These are phyloP conservation scores for Oryza longistaminata DNA, from an alignment of 176 grass and related monocot genomes.

Conservation along the genomic window DNA sequence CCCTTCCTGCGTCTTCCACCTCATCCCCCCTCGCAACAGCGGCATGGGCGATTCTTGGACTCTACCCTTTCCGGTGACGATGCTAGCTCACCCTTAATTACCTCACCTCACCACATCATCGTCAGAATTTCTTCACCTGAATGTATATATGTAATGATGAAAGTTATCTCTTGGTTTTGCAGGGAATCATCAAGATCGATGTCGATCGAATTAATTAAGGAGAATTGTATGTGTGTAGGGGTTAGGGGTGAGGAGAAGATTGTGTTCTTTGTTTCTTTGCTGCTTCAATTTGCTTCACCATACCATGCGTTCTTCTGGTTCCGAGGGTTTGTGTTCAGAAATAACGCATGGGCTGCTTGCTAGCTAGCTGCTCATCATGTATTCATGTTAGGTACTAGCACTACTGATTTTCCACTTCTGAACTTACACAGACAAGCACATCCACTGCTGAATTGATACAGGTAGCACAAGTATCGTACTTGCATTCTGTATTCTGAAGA, in stretches of 20 bases:
- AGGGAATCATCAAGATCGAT: neutral
- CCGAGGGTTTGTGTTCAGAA: conserved; percentile 18
- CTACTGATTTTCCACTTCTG: neutral
- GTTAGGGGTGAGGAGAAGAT: neutral
- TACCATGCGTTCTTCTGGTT: neutral
- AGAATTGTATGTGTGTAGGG: neutral
- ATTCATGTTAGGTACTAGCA: neutral
- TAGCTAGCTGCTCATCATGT: neutral
- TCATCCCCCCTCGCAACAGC: neutral
- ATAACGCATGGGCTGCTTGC: neutral
- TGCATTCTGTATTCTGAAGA: neutral
- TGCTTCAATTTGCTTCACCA: neutral
- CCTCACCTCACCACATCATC: neutral
- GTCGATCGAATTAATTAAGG: neutral
- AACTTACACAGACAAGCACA: neutral
- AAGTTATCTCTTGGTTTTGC: neutral
- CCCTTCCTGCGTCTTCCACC: conserved; percentile 26
- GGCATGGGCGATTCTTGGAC: conserved; percentile 38
- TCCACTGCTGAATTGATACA: too few species aligned
- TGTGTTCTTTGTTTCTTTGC: neutral
- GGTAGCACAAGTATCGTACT: too few species aligned
- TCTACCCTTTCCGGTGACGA: neutral
- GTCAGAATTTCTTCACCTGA: too few species aligned
- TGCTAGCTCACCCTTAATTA: neutral
- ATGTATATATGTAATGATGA: neutral